Base-by-base conservation (phyloP, 1,139 yeast genomes). In the Kodamaea suecica region DNA sequence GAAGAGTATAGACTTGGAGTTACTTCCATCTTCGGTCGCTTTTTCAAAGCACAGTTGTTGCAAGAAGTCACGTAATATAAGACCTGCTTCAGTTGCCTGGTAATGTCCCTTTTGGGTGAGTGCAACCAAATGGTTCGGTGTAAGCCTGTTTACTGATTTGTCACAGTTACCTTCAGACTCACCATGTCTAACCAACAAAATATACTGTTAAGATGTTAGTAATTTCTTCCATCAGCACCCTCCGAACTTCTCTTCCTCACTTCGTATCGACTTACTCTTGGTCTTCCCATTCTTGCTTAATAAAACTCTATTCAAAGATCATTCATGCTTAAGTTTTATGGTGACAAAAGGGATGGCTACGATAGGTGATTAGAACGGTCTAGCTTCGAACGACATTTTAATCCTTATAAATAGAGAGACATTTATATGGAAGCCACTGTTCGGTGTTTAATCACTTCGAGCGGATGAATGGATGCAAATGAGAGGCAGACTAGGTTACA, bases 101-200 rank as follows among this genome's bases (percentile, higher is more conserved):
- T 53, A 52, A 49, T 76, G 80, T 1, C 97, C 97, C 8, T 63
- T 60, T 8, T 62, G 67, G 0, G 96, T 88, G 31, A 88, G 61
- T 3, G 81, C 75, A 2, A 88, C 84, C 46, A 72, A 65, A 59
- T 88, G 96, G 57, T 88, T 87, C 2, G 96, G 86, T 0, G 82
- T 76, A 46, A 71, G 66, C 38, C 82, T 64, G 54, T 88, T 87
- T 36, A 88, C 90, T 2, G 79, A 62, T 52, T 87, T 86, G 57
- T 88, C 95, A 50, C 71, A 76, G 59, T 88, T 88, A 10, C 95
- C 94, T 51, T 85, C 95, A 3, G 92, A 81, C 53, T 88, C 96
- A 23, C 96, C 97, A 55, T 88, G 97, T 47, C 96, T 78, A 9
- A 88, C 80, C 17, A 88, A 66, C 32, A 88, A 63, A 27, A 88